Evolutionary conservation across 768 basidiomycete genomes (phyloP), one percentile per base, ranked within the genome.

Genomic region (Pleurotus eryngii): DNA sequence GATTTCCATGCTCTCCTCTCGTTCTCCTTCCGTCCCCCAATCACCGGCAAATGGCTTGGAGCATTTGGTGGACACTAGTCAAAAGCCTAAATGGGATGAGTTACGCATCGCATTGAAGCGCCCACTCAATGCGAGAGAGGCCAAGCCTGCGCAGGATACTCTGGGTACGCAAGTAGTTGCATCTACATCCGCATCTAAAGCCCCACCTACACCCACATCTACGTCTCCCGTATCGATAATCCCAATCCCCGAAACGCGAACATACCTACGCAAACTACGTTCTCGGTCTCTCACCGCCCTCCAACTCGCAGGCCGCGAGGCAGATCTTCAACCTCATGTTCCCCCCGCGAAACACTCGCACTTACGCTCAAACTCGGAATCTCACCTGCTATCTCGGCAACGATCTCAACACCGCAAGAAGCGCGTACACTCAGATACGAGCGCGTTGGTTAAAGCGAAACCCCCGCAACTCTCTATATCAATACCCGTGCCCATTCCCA

Each of bases 1-100:
- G 38, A 53, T 53, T 7, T 53, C 51, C 37, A 35, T 37, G n/a
- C 51, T 53, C 18, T 53, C 51, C 12, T 53, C 51, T 15, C 51
- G 11, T 4, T 17, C 51, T 4, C n/a, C 39, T 11, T 20, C n/a
- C 14, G 24, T 53, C 15, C 35, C 37, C 18, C 37, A 53, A 15
- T 53, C 18, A 2, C 15, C 42, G 5, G n/a, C 26, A 20, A 35
- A 22, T 11, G 27, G 49, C 22, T 20, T 37, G 11, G 46, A 24
- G 14, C 18, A 8, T 14, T 5, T 37, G 7, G 18, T 12, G 14
- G 15, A 40, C 24, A 39, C n/a, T 2, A 24, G 38, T 35, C 15
- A 35, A 3, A 17, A n/a, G 12, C 15, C 39, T 11, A 53, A 53
- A 17, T 53, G 51, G 51, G 38, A 6, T 12, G 51, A 53, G 38